phyloP scores from a whole-genome alignment of 768 basidiomycete species.

The Amanita inopinata region DNA sequence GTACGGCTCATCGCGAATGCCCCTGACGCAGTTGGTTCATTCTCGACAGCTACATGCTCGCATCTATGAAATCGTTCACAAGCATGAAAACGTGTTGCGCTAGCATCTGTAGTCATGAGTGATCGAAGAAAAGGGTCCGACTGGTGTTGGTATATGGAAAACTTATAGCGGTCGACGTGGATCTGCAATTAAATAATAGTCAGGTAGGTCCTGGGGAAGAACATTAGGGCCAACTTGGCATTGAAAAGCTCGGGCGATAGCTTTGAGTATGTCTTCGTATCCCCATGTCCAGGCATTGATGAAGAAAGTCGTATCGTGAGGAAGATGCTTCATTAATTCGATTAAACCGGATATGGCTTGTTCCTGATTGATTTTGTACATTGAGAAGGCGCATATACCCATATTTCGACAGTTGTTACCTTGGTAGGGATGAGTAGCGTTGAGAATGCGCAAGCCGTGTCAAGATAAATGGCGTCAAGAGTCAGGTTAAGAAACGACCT shows the following conservation, averaged over 20 bases:
- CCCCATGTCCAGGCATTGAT: conserved; percentile 96
- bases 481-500: conserved; percentile 25
- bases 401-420: conserved; percentile 21
- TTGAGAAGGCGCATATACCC: background rate
- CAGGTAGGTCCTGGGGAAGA: background rate
- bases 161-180: conserved; percentile 87
- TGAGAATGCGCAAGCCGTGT: conserved; percentile 63
- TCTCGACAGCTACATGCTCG: conserved; percentile 40
- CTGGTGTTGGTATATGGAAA: conserved; percentile 46
- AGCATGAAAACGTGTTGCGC: conserved; percentile 79
- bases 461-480: conserved; percentile 74
- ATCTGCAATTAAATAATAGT: conserved; percentile 36
- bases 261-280: conserved; percentile 86
- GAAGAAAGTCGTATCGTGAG: conserved; percentile 65
- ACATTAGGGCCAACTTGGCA: conserved; percentile 33
- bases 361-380: conserved; percentile 40
- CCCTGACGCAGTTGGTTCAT: conserved; percentile 17
- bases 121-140: conserved; percentile 52
- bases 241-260: conserved; percentile 56
- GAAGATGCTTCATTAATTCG: conserved; percentile 59
- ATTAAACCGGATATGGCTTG: conserved; percentile 59
- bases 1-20: conserved; percentile 28
- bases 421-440: conserved; percentile 47
- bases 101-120: conserved; percentile 51
- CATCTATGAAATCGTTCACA: conserved; percentile 84